A percentile compares a stretch with the other conserved stretches of the same genome.
Conservation (phyloP, 768 basidiomycete species). For the Termitomyces sp. region DNA sequence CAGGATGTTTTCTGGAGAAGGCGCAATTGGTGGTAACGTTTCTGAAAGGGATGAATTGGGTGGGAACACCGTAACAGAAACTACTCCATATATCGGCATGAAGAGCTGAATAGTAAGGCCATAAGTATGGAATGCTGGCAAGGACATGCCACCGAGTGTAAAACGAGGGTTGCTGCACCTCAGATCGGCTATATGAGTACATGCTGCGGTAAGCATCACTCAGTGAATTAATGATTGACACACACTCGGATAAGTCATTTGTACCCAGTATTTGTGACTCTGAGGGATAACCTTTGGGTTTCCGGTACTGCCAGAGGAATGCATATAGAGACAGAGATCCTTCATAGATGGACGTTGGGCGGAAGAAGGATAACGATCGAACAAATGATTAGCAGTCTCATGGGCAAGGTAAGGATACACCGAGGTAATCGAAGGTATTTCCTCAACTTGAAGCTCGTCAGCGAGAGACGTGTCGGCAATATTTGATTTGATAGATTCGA, state of each 20-base stretch:
- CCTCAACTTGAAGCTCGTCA: slow-evolving; percentile 22
- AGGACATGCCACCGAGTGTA: neutral
- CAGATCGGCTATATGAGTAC: neutral
- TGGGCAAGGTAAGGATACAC: slow-evolving; percentile 14
- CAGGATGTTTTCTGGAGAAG: slow-evolving; percentile 15
- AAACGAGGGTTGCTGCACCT: neutral
- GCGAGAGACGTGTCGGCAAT: slow-evolving; percentile 14
- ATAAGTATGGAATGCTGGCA: slow-evolving; percentile 36
- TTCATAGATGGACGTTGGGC: slow-evolving; percentile 1
- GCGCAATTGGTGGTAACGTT: slow-evolving; percentile 22
- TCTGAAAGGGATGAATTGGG: slow-evolving; percentile 18
- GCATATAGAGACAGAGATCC: slow-evolving; percentile 22
- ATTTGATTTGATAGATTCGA: slow-evolving; percentile 21
- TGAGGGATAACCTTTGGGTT: slow-evolving; percentile 33
- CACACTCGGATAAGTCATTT: slow-evolving; percentile 20
- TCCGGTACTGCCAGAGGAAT: slow-evolving; percentile 36
- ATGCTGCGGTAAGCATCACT: neutral
- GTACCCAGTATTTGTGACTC: slow-evolving; percentile 14
- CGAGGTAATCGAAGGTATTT: slow-evolving; percentile 16
- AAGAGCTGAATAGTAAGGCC: slow-evolving; percentile 25
- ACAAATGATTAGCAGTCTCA: slow-evolving; percentile 9
- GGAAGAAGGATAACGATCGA: slow-evolving; percentile 7
- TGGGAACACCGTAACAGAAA: slow-evolving; percentile 25
- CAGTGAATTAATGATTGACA: neutral
- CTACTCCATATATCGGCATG: neutral